Percentiles rank a stretch among this genome's conserved stretches.
Conservation (phyloP, 2,329 filamentous ascomycete species). For the Sporothrix pallida region DNA sequence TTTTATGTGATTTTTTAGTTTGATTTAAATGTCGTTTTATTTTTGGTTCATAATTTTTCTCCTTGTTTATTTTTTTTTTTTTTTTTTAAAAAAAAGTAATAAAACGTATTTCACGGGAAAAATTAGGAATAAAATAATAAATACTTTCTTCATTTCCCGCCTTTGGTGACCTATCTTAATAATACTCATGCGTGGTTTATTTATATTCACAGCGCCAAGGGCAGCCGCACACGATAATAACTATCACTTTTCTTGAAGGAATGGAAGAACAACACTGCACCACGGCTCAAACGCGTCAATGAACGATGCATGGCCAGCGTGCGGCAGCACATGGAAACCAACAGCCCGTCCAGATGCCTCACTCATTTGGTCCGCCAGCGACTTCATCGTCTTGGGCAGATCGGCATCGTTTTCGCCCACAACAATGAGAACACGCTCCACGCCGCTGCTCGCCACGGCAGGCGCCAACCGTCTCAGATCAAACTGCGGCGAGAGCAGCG, state of each 20-base stretch:
- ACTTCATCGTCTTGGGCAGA: slow-evolving; percentile 48
- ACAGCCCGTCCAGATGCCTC: slow-evolving; percentile 41
- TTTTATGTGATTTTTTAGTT: background rate
- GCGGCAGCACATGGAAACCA: slow-evolving; percentile 46
- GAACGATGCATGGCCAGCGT: slow-evolving; percentile 49
- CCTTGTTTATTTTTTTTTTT: background rate
- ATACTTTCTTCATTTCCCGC: too few species aligned
- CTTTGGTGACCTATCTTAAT: too few species aligned
- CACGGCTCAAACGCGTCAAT: slow-evolving; percentile 48
- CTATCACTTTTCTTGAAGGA: slow-evolving; percentile 30
- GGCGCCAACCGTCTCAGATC: slow-evolving; percentile 47
- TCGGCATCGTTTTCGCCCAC: slow-evolving; percentile 52
- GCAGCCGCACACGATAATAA: background rate
- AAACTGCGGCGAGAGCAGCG: slow-evolving; percentile 48
- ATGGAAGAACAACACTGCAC: slow-evolving; percentile 40
- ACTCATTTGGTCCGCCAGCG: slow-evolving; percentile 48
- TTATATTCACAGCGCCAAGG: background rate
- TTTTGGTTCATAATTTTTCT: background rate
- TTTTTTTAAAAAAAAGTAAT: background rate
- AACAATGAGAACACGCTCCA: slow-evolving; percentile 48
- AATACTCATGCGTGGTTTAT: too few species aligned
- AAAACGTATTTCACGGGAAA: background rate
- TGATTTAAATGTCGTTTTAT: background rate
- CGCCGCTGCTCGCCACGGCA: slow-evolving; percentile 45
- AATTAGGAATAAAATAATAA: too few species aligned